phyloP scores from a whole-genome alignment of 2,329 filamentous ascomycete genomes.

The Trichothecium roseum region DNA sequence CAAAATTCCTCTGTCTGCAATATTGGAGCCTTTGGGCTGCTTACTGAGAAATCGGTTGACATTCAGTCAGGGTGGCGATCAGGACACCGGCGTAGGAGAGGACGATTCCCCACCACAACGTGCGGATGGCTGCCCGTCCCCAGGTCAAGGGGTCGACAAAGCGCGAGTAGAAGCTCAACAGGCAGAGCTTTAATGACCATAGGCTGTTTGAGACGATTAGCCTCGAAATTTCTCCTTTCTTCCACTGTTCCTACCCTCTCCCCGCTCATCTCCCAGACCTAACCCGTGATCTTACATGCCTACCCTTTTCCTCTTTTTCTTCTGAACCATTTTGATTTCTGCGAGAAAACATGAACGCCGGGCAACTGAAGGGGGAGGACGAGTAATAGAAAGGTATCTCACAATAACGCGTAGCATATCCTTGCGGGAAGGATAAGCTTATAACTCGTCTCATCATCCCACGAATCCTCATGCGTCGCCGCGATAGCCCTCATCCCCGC shows the following conservation, averaged over 20 bases:
- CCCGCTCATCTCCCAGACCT: not conserved
- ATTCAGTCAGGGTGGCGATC: conserved; percentile 16
- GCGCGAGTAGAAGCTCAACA: conserved; percentile 18
- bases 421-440: conserved; percentile 17
- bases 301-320: too few relatives aligned
- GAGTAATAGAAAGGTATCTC: conserved; percentile 2
- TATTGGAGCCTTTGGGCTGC: not conserved
- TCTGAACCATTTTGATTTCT: too few relatives aligned
- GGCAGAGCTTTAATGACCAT: conserved; percentile 18
- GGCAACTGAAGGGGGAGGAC: too few relatives aligned
- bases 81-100: conserved; percentile 15
- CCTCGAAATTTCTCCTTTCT: not conserved
- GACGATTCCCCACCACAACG: conserved; percentile 16
- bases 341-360: too few relatives aligned
- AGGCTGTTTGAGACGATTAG: conserved; percentile 9
- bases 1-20: too few relatives aligned
- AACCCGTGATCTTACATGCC: too few relatives aligned
- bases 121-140: conserved; percentile 11
- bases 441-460: conserved; percentile 4
- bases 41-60: conserved; percentile 14
- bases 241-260: not conserved
- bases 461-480: not conserved
- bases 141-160: conserved; percentile 13
- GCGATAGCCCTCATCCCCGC: conserved; percentile 6
- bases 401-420: conserved; percentile 20